Percentiles rank a stretch among this genome's conserved stretches.
phyloP scores from a whole-genome alignment of 1,139 yeast genomes.

The Sugiyamaella novakii region DNA sequence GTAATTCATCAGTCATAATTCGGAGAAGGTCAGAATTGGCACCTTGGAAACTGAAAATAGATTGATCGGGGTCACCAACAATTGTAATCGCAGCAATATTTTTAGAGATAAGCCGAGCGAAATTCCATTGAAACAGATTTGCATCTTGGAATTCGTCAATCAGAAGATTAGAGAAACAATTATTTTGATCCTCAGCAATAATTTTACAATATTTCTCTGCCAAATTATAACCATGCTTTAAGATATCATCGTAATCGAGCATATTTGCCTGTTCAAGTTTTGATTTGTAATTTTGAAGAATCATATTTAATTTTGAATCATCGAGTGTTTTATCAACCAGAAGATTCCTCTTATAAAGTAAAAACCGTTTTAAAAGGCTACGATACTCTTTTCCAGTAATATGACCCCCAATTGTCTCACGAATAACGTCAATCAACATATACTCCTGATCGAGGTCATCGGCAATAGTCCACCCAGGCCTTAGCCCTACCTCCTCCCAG shows the following conservation, averaged over 20 bases:
- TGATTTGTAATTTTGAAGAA: conserved; percentile 20
- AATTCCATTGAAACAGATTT: conserved; percentile 68
- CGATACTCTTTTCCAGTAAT: conserved; percentile 11
- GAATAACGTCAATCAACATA: conserved; percentile 18
- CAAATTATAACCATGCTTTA: conserved; percentile 56
- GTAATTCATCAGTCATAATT: conserved; percentile 56
- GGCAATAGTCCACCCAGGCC: conserved; percentile 55
- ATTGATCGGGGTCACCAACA: conserved; percentile 96
- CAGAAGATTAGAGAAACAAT: conserved; percentile 58
- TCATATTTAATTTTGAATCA: background rate
- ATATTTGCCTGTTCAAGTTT: conserved; percentile 40
- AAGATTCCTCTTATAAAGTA: conserved; percentile 3
- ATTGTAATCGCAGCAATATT: conserved; percentile 58
- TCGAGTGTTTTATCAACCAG: background rate
- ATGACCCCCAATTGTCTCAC: conserved; percentile 10
- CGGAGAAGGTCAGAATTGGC: conserved; percentile 71
- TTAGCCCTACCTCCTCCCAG: conserved; percentile 56
- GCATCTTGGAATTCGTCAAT: conserved; percentile 97
- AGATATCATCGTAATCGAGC: conserved; percentile 82
- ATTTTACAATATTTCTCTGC: conserved; percentile 41
- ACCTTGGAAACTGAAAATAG: conserved; percentile 84
- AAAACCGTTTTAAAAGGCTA: background rate
- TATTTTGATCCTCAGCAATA: background rate
- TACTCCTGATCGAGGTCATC: conserved; percentile 42
- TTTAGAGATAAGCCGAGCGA: conserved; percentile 61